Evolutionary conservation across 768 basidiomycete genomes (phyloP).

Genomic region (Termitomyces titanicus): DNA sequence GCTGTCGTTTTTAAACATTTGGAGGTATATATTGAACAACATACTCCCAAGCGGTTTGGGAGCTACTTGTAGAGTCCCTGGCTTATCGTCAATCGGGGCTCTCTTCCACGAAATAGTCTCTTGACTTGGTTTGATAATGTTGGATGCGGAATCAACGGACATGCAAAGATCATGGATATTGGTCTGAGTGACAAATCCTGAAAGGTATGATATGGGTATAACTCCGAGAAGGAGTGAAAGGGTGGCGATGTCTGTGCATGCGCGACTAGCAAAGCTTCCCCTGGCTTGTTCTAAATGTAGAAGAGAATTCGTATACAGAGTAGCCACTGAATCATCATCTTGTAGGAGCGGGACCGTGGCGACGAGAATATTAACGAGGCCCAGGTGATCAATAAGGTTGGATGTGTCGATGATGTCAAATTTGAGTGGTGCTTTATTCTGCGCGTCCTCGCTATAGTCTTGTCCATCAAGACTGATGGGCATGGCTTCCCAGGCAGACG

Average conservation of each 20-base stretch:
- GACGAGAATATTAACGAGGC: conserved; percentile 41
- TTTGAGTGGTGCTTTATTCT: conserved; percentile 23
- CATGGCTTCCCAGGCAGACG: conserved; percentile 30
- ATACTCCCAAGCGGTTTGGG: conserved; percentile 29
- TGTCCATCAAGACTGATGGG: conserved; percentile 27
- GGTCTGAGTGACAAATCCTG: conserved; percentile 36
- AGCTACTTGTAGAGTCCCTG: conserved; percentile 3
- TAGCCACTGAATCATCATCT: conserved; percentile 20
- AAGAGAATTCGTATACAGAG: conserved; percentile 42
- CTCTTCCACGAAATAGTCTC: conserved; percentile 6
- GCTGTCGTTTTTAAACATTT: conserved; percentile 42
- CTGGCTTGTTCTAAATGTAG: conserved; percentile 18
- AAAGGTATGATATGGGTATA: conserved; percentile 33
- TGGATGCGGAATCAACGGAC: background rate
- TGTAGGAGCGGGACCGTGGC: conserved; percentile 35
- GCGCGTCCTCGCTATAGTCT: conserved; percentile 23
- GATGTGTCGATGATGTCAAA: conserved; percentile 51
- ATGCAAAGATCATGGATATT: conserved; percentile 36
- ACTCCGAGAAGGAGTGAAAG: conserved; percentile 40
- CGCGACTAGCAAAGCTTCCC: conserved; percentile 27
- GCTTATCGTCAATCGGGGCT: background rate
- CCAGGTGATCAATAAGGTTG: conserved; percentile 46
- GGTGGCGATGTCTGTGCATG: conserved; percentile 36
- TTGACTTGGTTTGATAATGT: background rate
- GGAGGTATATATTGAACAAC: conserved; percentile 38